phyloP scores from a whole-genome alignment of 306 rosid species.

The Dryas octopetala region DNA sequence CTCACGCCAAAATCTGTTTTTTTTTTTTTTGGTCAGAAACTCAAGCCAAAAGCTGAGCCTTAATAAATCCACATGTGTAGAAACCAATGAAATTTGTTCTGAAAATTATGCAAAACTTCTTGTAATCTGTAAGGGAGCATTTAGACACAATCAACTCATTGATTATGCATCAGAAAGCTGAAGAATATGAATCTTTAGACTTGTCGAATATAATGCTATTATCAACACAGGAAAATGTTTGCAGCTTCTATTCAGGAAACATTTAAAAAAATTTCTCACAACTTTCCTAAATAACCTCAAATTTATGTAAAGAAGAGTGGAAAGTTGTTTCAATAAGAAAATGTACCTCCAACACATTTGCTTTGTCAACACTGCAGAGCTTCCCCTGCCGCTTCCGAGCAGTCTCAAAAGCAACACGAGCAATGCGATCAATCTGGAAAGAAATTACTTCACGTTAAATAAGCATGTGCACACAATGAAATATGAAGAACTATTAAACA shows the following conservation, averaged over 20 bases:
- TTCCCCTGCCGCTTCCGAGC: conserved; percentile 74
- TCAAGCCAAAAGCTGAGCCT: not conserved
- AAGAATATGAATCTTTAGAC: not conserved
- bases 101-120: not conserved
- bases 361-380: conserved; percentile 94
- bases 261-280: not conserved
- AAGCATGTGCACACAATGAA: not conserved
- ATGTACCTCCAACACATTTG: conserved; percentile 90
- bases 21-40: not conserved
- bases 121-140: not conserved
- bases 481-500: too few relatives aligned
- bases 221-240: not conserved
- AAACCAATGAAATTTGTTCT: not conserved
- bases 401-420: conserved; percentile 79
- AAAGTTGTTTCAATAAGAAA: not conserved
- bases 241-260: not conserved
- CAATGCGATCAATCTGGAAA: conserved; percentile 84
- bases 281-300: not conserved
- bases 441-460: conserved; percentile 20
- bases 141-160: not conserved
- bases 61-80: not conserved
- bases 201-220: not conserved
- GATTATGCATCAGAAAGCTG: not conserved
- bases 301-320: not conserved
- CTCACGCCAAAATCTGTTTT: not conserved